Base-by-base conservation (phyloP, 352 stramenopile species). In the Phytopythium vexans region DNA sequence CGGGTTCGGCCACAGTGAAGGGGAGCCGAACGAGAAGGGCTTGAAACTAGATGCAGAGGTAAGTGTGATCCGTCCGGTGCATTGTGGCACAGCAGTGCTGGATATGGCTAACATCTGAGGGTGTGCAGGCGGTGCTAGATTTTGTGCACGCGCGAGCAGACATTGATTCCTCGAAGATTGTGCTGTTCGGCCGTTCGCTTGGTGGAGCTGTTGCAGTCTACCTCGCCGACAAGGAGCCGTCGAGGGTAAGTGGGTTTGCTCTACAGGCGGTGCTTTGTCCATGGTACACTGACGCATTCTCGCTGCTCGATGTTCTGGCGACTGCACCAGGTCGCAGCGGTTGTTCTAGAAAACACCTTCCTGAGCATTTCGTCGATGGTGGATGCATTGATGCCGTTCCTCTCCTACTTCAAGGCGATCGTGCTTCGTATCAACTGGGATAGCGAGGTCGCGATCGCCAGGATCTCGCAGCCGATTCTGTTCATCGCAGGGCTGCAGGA, bases 281-380 rank as follows among this genome's bases (percentile, higher is more conserved):
- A n/a, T 1, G 45, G 14, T 0, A 41, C 9, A 15, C 41, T 56
- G 32, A 55, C 34, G 43, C 0, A 16, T 8, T 51, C 12, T 27
- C 56, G 15, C 45, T 60, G 3, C 52, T 31, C 21, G 21, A 48
- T 27, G 9, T 37, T 27, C 8, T 44, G 47, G 11, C 11, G 5
- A 15, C 6, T 59, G 4, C 27, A 8, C 6, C 27, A 94, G 83
- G 59, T 98, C 34, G 87, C 86, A 14, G 94, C 83, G 31, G 63
- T 98, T 21, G 84, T 98, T 40, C 60, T 98, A 10, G 94, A 98
- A 62, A 98, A 98, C 64, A 98, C 94, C 10, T 98, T 98, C 62
- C 62, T 94, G 12, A 96, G 77, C 52, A 98, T 98, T 52, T 82
- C 82, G 1, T 65, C 81, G 1, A 98, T 98, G 91, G 91, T 98